Conservation (phyloP, 164 flowering plant species). For the Stephania cephalantha region DNA sequence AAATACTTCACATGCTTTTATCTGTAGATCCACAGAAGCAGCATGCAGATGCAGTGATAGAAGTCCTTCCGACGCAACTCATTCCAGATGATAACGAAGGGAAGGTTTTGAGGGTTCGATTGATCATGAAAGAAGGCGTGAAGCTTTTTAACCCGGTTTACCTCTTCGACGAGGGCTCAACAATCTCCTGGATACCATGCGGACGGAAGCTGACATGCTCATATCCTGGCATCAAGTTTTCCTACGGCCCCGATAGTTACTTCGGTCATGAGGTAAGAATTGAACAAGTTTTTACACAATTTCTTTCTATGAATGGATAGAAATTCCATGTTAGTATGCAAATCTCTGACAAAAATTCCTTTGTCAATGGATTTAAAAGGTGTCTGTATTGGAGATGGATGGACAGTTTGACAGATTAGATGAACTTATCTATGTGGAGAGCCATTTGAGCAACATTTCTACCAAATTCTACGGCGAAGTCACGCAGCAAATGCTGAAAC, state of each 20-base stretch:
- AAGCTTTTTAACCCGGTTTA: slow-evolving; percentile 81
- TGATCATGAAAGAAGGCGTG: slow-evolving; percentile 92
- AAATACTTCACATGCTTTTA: slow-evolving; percentile 8
- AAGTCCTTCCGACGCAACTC: slow-evolving; percentile 84
- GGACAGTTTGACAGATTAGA: slow-evolving; percentile 95
- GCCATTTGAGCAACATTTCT: slow-evolving; percentile 86
- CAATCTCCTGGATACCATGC: slow-evolving; percentile 95
- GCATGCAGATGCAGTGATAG: slow-evolving; percentile 93
- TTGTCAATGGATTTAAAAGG: slow-evolving; percentile 31
- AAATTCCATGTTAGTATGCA: background rate
- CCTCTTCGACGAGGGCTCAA: slow-evolving; percentile 94
- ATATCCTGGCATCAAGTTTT: slow-evolving; percentile 93
- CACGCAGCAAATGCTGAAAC: slow-evolving; percentile 93
- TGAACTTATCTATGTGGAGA: slow-evolving; percentile 88
- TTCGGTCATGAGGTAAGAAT: slow-evolving; percentile 68
- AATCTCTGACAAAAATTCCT: background rate
- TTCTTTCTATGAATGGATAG: background rate
- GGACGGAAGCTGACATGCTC: slow-evolving; percentile 96
- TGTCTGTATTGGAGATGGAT: slow-evolving; percentile 93
- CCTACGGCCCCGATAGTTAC: slow-evolving; percentile 83
- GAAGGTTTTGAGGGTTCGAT: slow-evolving; percentile 74
- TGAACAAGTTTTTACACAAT: background rate
- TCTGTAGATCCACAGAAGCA: slow-evolving; percentile 91
- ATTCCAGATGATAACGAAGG: slow-evolving; percentile 92
- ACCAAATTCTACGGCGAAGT: slow-evolving; percentile 94